These are phyloP conservation scores for Endocalyx cinctus DNA, from an alignment of 2,329 filamentous ascomycete species.

Conservation along the genomic window DNA sequence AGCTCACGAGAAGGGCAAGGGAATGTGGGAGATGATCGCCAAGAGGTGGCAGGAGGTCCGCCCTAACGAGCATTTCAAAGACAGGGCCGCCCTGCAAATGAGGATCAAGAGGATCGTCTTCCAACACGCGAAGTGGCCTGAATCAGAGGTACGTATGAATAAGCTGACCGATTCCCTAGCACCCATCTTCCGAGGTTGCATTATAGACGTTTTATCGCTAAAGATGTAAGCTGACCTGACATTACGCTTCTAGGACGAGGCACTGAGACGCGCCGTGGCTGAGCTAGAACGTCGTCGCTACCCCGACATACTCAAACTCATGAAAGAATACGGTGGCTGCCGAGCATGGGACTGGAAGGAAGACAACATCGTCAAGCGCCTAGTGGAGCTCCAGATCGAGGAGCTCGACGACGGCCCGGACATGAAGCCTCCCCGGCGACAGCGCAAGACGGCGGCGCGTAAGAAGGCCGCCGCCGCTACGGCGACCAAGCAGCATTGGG, in stretches of 20 bases:
- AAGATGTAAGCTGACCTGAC: not conserved
- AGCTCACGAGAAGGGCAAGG: conserved; percentile 45
- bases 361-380: conserved; percentile 44
- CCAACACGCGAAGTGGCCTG: conserved; percentile 45
- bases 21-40: conserved; percentile 54
- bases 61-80: conserved; percentile 19
- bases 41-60: conserved; percentile 34
- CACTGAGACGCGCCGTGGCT: conserved; percentile 29
- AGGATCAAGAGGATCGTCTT: conserved; percentile 47
- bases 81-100: conserved; percentile 53
- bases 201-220: no score
- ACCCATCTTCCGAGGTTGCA: no score
- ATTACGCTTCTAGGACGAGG: conserved; percentile 32
- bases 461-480: conserved; percentile 13
- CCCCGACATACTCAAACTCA: conserved; percentile 35
- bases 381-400: conserved; percentile 43
- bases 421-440: conserved; percentile 37
- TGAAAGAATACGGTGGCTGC: conserved; percentile 47
- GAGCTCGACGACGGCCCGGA: conserved; percentile 37
- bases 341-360: conserved; percentile 46
- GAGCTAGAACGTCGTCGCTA: conserved; percentile 40
- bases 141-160: conserved; percentile 43
- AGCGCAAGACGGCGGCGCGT: conserved; percentile 25
- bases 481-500: not conserved
- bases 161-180: not conserved